Conservation (phyloP, 2,329 filamentous ascomycete genomes). For the Plectosphaerella cucumerina region DNA sequence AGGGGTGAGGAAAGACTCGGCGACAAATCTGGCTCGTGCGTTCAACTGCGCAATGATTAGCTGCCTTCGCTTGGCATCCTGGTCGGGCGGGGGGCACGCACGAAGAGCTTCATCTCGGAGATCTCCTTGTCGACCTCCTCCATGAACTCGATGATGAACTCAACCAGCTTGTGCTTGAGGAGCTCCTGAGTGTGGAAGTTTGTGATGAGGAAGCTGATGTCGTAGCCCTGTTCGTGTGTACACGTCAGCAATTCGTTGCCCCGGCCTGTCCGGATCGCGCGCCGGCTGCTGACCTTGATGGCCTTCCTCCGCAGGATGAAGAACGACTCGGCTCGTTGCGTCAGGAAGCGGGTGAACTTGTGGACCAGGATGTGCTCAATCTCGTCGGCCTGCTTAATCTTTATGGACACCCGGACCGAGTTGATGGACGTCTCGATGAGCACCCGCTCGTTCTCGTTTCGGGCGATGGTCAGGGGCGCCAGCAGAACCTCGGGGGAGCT, state of each 20-base stretch:
- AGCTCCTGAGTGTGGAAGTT: constrained; percentile 99
- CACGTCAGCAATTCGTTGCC: constrained; percentile 15
- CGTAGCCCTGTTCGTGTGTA: constrained; percentile 66
- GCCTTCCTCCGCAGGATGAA: constrained; percentile 95
- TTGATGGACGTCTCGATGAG: constrained; percentile 96
- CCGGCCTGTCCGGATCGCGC: background rate
- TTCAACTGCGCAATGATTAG: constrained; percentile 64
- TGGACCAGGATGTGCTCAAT: constrained; percentile 97
- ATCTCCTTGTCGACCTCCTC: constrained; percentile 99
- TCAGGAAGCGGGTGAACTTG: constrained; percentile 97
- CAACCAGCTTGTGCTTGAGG: constrained; percentile 97
- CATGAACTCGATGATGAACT: constrained; percentile 99
- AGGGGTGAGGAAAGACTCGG: constrained; percentile 95
- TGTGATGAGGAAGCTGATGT: constrained; percentile 97
- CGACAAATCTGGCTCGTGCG: constrained; percentile 92
- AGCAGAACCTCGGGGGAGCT: constrained; percentile 91
- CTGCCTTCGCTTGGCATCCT: no score
- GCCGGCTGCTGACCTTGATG: constrained; percentile 65
- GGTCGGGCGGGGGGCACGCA: constrained; percentile 43
- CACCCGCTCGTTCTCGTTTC: constrained; percentile 96
- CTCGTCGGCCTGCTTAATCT: constrained; percentile 99
- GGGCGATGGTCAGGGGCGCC: constrained; percentile 82
- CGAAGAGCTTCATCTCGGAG: constrained; percentile 99
- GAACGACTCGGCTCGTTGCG: constrained; percentile 92
- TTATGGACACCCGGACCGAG: constrained; percentile 93